Percentiles rank a stretch among this genome's conserved stretches.
phyloP scores from a whole-genome alignment of 108 stramenopile genomes.

The Pseudonitzschia multistriata region DNA sequence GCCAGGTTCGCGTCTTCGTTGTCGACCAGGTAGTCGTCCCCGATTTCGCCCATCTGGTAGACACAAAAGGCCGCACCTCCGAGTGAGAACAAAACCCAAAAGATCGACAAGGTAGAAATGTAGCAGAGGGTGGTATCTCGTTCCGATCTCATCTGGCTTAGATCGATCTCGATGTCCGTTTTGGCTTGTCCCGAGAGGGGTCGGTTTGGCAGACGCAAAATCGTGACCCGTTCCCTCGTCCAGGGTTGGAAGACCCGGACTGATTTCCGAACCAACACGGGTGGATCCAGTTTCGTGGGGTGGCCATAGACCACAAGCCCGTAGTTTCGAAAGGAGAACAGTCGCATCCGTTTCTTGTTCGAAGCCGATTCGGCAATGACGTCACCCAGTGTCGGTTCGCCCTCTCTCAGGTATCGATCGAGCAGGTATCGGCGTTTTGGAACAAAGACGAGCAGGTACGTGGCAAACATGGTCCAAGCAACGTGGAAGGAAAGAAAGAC shows the following conservation, averaged over 20 bases:
- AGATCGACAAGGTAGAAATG: conserved; percentile 21
- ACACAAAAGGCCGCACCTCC: conserved; percentile 36
- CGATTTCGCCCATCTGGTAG: conserved; percentile 34
- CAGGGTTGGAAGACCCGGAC: conserved; percentile 66
- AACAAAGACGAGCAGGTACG: conserved; percentile 59
- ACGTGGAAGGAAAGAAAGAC: conserved; percentile 48
- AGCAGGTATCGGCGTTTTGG: conserved; percentile 53
- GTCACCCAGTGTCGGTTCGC: conserved; percentile 32
- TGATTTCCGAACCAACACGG: conserved; percentile 46
- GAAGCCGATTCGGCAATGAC: conserved; percentile 31
- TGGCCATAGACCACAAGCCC: conserved; percentile 57
- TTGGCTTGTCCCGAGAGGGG: conserved; percentile 70
- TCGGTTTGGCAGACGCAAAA: conserved; percentile 52
- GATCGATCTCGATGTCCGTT: conserved; percentile 69
- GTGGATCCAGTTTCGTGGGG: conserved; percentile 29
- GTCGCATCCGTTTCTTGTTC: not conserved
- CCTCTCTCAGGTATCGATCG: conserved; percentile 51
- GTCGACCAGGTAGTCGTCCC: conserved; percentile 17
- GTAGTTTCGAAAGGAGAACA: conserved; percentile 40
- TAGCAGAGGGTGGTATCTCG: conserved; percentile 23
- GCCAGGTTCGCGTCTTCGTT: conserved; percentile 34
- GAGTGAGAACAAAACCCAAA: conserved; percentile 57
- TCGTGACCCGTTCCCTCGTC: conserved; percentile 55
- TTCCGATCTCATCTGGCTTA: conserved; percentile 40
- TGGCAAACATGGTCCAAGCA: conserved; percentile 37